These are phyloP conservation scores for Mycosphaerella arachidis DNA, from an alignment of 2,329 filamentous ascomycete species.

Conservation along the genomic window DNA sequence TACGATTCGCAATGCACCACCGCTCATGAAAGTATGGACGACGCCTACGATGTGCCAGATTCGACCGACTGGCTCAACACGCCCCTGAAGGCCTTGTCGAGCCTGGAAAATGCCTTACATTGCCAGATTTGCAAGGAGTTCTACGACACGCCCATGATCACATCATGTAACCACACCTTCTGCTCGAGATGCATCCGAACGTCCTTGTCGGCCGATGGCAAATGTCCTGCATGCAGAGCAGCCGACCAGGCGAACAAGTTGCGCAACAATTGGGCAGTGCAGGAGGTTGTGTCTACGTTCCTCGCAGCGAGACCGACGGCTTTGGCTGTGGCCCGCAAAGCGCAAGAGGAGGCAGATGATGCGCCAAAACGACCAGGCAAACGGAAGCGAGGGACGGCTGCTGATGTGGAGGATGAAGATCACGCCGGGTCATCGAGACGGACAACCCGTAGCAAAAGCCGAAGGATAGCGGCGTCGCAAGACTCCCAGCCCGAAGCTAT, in stretches of 20 bases:
- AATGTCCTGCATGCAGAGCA: constrained; percentile 78
- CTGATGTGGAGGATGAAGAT: constrained; percentile 31
- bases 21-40: constrained; percentile 12
- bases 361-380: constrained; percentile 41
- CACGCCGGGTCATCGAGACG: constrained; percentile 22
- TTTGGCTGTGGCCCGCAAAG: constrained; percentile 57
- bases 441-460: constrained; percentile 37
- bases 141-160: constrained; percentile 90
- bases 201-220: constrained; percentile 74
- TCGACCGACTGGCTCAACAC: constrained; percentile 82
- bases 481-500: constrained; percentile 28
- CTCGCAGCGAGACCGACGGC: constrained; percentile 58
- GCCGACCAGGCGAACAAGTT: constrained; percentile 79
- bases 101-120: constrained; percentile 78
- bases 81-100: constrained; percentile 59
- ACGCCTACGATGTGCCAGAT: constrained; percentile 54
- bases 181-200: constrained; percentile 93
- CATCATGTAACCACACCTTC: constrained; percentile 91
- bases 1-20: neutral
- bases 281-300: constrained; percentile 81
- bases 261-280: constrained; percentile 75
- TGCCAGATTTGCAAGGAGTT: constrained; percentile 99
- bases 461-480: constrained; percentile 30
- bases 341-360: constrained; percentile 22
- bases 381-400: constrained; percentile 43